Evolutionary conservation across 2,329 filamentous ascomycete genomes (phyloP).

Genomic region (Diaporthe capsici): DNA sequence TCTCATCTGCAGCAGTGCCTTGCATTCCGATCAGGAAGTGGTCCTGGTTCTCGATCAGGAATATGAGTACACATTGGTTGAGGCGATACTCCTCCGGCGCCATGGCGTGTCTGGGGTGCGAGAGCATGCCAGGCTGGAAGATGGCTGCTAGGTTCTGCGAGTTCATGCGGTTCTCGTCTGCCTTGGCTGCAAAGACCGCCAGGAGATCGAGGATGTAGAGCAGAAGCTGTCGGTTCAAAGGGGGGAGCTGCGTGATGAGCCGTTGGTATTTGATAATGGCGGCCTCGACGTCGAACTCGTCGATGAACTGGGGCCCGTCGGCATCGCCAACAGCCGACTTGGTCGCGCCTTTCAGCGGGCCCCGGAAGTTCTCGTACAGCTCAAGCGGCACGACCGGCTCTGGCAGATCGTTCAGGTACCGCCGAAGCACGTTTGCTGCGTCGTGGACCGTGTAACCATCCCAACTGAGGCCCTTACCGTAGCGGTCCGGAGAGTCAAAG

Average conservation of each 20-base stretch:
- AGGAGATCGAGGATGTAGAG: conserved; percentile 96
- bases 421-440: conserved; percentile 93
- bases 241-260: conserved; percentile 92
- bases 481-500: conserved; percentile 95
- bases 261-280: conserved; percentile 89
- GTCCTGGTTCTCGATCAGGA: conserved; percentile 98
- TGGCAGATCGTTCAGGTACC: conserved; percentile 95
- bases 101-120: conserved; percentile 96
- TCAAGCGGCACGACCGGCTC: conserved; percentile 97
- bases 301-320: conserved; percentile 78
- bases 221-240: conserved; percentile 91
- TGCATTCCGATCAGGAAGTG: conserved; percentile 99
- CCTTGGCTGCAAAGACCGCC: conserved; percentile 96
- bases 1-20: conserved; percentile 96
- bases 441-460: conserved; percentile 98
- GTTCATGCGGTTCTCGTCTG: conserved; percentile 97
- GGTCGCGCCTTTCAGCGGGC: conserved; percentile 80
- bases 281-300: conserved; percentile 79
- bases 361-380: conserved; percentile 91
- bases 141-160: conserved; percentile 95
- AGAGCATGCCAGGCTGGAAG: conserved; percentile 96
- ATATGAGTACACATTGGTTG: conserved; percentile 97
- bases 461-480: conserved; percentile 97
- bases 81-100: conserved; percentile 92
- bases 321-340: conserved; percentile 80